Conservation (phyloP, 73 alveolate species). For the Tetrahymena thermophila region DNA sequence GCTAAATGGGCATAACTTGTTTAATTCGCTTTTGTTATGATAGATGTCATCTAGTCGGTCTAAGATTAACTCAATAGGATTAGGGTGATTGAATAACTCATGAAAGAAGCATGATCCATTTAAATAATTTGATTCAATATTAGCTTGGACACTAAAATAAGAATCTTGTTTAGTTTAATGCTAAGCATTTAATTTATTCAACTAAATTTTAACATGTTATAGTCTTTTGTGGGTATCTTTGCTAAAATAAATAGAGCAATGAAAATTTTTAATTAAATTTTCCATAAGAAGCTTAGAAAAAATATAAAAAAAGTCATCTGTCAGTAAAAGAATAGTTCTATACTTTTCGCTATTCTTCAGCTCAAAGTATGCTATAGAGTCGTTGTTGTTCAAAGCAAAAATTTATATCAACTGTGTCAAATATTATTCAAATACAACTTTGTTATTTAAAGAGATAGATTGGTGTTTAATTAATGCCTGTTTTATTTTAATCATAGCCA, state of each 20-base stretch:
- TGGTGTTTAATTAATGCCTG: not conserved
- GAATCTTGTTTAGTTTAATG: not conserved
- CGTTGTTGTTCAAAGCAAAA: not conserved
- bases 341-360: not conserved
- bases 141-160: not conserved
- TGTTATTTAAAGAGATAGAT: not conserved
- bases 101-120: not conserved
- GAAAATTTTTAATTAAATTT: not conserved
- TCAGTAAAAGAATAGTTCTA: not conserved
- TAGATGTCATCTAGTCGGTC: not conserved
- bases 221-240: not conserved
- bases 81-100: not conserved
- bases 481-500: not conserved
- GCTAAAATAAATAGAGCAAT: not conserved
- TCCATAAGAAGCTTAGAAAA: not conserved
- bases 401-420: not conserved
- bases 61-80: not conserved
- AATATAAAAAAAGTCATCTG: not conserved
- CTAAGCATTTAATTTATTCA: not conserved
- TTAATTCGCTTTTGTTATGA: not conserved
- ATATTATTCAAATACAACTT: not conserved
- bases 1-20: not conserved
- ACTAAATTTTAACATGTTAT: not conserved
- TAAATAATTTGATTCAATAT: not conserved
- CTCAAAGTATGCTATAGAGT: not conserved